These are phyloP conservation scores for Cucurbita pepo DNA, from an alignment of 306 rosid genomes.

Conservation along the genomic window DNA sequence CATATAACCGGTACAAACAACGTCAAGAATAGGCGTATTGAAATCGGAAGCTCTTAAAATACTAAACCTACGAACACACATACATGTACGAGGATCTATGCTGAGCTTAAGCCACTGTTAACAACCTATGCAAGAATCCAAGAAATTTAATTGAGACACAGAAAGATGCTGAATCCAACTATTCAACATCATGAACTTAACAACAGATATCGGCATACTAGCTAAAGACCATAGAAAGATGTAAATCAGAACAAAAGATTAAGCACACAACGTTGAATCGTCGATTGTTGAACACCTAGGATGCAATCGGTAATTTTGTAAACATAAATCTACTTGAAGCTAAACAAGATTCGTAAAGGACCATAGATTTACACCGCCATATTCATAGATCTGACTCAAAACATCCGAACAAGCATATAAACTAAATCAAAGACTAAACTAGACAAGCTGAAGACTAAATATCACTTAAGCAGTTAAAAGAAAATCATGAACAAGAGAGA, in stretches of 20 bases:
- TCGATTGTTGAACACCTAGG: not conserved
- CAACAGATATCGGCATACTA: not conserved
- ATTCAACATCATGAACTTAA: not conserved
- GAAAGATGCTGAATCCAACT: not conserved
- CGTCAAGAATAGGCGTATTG: not conserved
- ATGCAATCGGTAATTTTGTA: not conserved
- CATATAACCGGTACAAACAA: not conserved
- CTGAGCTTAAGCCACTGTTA: not conserved
- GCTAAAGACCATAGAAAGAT: not conserved
- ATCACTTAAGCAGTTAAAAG: not conserved
- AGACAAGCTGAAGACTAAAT: not conserved
- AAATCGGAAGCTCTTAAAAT: not conserved
- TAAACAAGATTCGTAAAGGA: not conserved
- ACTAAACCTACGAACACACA: not conserved
- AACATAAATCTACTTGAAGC: not conserved
- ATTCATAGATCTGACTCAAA: not conserved
- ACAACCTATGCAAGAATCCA: not conserved
- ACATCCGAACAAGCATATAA: not conserved
- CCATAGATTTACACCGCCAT: not conserved
- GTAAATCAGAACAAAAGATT: not conserved
- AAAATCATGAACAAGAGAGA: not conserved
- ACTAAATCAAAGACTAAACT: not conserved
- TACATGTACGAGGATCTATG: too few species aligned
- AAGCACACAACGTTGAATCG: not conserved
- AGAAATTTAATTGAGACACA: not conserved